Percentiles rank a stretch among this genome's conserved stretches.
phyloP scores from a whole-genome alignment of 78 protist species.

The Cyanophora paradoxa region DNA sequence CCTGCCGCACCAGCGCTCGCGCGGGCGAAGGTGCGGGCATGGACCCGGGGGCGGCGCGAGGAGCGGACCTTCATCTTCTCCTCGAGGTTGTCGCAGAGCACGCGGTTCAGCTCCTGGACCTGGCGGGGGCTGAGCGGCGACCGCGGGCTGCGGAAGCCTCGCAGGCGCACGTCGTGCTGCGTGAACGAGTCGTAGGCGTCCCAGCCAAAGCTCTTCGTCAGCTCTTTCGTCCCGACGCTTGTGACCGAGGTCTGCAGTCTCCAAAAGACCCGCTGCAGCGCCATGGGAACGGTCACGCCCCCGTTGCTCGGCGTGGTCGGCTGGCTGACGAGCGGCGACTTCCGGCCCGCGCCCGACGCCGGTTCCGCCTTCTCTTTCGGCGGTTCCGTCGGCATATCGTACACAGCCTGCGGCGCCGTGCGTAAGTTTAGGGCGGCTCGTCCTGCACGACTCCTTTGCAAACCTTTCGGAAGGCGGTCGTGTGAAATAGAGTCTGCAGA shows the following conservation, averaged over 20 bases:
- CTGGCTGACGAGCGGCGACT: no score
- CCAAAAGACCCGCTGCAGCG: conserved; percentile 63
- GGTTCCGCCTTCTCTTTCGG: background rate
- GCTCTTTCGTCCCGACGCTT: conserved; percentile 60
- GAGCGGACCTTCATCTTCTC: conserved; percentile 74
- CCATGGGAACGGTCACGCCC: conserved; percentile 50
- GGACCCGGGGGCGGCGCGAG: background rate
- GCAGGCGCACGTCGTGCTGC: conserved; percentile 98
- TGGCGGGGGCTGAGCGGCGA: no score
- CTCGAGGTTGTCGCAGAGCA: conserved; percentile 87
- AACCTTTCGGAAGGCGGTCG: conserved; percentile 44
- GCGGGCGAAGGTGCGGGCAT: no score
- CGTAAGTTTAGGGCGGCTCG: background rate
- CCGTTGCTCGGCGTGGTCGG: no score
- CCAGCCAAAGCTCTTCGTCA: conserved; percentile 86
- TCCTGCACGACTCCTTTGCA: background rate
- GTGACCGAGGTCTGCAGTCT: conserved; percentile 44
- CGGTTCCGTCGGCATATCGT: conserved; percentile 39
- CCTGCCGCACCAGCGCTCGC: no score
- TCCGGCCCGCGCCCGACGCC: no score
- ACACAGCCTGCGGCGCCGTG: conserved; percentile 26
- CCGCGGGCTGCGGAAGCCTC: no score
- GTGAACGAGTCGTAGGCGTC: conserved; percentile 72
- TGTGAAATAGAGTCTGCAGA: conserved; percentile 68
- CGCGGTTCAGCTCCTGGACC: conserved; percentile 91